Evolutionary conservation across 495 filamentous ascomycete species (phyloP), one percentile per base, ranked within the genome.

Genomic region (Chaetomidium leptoderma): DNA sequence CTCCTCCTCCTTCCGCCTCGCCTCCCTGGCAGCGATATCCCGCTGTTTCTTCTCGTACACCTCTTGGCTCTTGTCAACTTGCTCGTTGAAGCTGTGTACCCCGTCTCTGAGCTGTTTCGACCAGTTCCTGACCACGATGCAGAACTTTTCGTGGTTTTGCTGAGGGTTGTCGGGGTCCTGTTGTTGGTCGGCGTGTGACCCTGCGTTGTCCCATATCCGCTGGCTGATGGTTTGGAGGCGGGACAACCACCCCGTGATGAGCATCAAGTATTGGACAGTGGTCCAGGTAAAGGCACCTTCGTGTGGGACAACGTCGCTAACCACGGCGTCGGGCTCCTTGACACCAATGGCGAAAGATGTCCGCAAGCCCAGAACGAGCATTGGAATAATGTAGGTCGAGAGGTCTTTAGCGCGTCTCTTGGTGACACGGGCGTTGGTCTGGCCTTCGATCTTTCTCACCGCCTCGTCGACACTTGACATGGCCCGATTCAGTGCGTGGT

Each of bases 331-430:
- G 19, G 53, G 19, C 11, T 55, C 35, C 1, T n/a, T 7, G 5
- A 43, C 45, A 16, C 64, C 64, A 0, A 63, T 42, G 17, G 29
- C 55, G 13, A 59, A 63, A 16, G 48, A 9, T 14, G 13, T 36
- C 45, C 39, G 55, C 19, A 64, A 17, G 8, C 40, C 9, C 5
- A 50, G 24, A 14, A 61, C 55, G 10, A 64, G 37, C 46, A 58
- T 58, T 2, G 62, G 62, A n/a, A 61, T 61, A 5, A 55, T 9
- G 19, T 23, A 58, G 2, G 10, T 17, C 7, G n/a, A 27, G 40
- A 58, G 14, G 32, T 51, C 50, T 4, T 49, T 43, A 17, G 30
- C 17, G 17, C 45, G 3, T 19, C 17, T 16, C n/a, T n/a, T n/a
- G n/a, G n/a, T n/a, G n/a, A n/a, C n/a, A n/a, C n/a, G n/a, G n/a